phyloP scores from a whole-genome alignment of 495 filamentous ascomycete genomes.

The Podospora pseudopauciseta region DNA sequence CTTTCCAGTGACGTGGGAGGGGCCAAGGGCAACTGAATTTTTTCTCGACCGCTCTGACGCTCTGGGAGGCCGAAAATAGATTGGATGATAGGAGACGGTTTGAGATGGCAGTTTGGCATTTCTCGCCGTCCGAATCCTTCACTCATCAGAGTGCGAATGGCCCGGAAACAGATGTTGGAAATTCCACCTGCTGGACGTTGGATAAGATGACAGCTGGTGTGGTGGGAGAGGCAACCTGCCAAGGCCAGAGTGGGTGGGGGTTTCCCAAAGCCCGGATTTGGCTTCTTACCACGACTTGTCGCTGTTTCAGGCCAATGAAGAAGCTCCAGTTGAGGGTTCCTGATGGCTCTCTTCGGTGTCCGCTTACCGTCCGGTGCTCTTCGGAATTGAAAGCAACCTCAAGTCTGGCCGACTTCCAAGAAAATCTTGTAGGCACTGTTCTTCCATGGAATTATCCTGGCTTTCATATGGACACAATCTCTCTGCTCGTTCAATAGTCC shows the following conservation, averaged over 20 bases:
- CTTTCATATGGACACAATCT: neutral
- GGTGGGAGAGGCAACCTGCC: neutral
- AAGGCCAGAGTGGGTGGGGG: neutral
- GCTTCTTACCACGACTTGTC: neutral
- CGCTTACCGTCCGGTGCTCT: neutral
- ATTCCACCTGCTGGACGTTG: neutral
- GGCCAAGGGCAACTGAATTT: neutral
- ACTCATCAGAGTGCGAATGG: neutral
- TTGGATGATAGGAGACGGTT: neutral
- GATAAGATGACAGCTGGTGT: neutral
- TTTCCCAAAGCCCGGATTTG: neutral
- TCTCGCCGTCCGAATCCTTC: neutral
- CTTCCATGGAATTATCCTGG: neutral
- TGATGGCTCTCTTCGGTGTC: neutral
- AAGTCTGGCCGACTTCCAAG: neutral
- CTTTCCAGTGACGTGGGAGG: constrained; percentile 2
- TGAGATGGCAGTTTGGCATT: neutral
- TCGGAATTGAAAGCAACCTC: neutral
- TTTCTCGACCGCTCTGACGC: neutral
- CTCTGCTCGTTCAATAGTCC: neutral
- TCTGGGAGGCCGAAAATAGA: constrained; percentile 4
- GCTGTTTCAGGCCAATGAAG: neutral
- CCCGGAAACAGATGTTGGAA: neutral
- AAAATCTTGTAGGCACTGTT: neutral
- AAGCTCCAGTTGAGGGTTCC: neutral